phyloP scores from a whole-genome alignment of 2,329 filamentous ascomycete species.

The Botrytis squamosa region DNA sequence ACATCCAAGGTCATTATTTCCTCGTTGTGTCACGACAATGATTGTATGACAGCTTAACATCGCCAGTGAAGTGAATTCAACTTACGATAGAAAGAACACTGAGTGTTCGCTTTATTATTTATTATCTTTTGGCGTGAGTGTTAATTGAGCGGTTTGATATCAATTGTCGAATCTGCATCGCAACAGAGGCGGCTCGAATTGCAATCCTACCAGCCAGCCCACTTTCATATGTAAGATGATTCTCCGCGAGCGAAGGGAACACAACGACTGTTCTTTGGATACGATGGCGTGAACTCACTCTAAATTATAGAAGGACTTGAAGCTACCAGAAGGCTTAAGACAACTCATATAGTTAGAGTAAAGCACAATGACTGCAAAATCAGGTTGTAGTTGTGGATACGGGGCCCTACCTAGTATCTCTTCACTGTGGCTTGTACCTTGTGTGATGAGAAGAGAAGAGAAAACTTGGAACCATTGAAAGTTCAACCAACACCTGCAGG shows the following conservation, averaged over 20 bases:
- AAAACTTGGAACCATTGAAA: not conserved
- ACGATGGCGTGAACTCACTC: not conserved
- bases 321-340: no score
- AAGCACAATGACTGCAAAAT: not conserved
- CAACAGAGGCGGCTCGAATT: not conserved
- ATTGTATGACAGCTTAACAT: not conserved
- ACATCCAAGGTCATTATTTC: no score
- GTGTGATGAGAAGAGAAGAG: not conserved
- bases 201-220: not conserved
- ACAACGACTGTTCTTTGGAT: not conserved
- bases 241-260: not conserved
- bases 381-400: not conserved
- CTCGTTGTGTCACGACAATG: not conserved
- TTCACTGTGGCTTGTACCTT: not conserved
- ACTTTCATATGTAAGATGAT: not conserved
- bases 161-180: not conserved
- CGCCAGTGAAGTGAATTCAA: not conserved
- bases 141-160: not conserved
- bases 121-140: not conserved
- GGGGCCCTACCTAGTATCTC: not conserved
- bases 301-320: not conserved
- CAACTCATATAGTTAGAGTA: no score
- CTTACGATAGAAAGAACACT: not conserved
- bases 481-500: not conserved
- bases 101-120: not conserved